A percentile compares a stretch with the other conserved stretches of the same genome.
phyloP scores from a whole-genome alignment of 352 stramenopile species.

The Bremia lactucae region DNA sequence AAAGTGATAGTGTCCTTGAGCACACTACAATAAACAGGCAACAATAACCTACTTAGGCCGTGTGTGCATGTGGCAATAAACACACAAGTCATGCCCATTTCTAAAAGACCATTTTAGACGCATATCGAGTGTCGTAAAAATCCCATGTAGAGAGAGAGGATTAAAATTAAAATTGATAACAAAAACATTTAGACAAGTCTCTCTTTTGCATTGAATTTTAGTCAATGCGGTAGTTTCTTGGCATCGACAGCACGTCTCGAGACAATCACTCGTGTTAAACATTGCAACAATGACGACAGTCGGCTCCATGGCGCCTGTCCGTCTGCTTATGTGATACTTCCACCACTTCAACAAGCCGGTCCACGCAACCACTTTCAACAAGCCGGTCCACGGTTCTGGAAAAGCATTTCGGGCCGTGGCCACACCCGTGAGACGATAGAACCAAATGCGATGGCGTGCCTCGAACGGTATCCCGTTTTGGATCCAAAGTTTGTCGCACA shows the following conservation, averaged over 20 bases:
- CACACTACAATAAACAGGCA: not conserved
- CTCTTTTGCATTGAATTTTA: conserved; percentile 6
- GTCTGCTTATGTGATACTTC: conserved; percentile 13
- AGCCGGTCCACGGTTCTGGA: conserved; percentile 11
- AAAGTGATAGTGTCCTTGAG: not conserved
- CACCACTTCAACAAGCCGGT: conserved; percentile 27
- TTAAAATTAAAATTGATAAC: no score
- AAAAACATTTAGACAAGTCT: no score
- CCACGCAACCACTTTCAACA: conserved; percentile 3
- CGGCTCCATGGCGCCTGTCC: conserved; percentile 19
- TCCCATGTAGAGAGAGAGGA: no score
- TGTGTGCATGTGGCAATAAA: no score
- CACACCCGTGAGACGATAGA: conserved; percentile 8
- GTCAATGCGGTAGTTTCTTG: conserved; percentile 15
- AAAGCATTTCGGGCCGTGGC: conserved; percentile 5
- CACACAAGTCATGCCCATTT: no score
- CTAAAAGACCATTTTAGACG: no score
- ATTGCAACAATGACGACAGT: not conserved
- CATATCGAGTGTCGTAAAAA: no score
- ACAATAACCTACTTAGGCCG: no score
- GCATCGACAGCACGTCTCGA: not conserved
- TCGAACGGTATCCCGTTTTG: no score
- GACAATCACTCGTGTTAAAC: conserved; percentile 1
- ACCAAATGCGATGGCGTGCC: no score
- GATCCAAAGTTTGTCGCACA: no score